Base-by-base conservation (phyloP, 305 asterid species). In the Solanum hybrid region DNA sequence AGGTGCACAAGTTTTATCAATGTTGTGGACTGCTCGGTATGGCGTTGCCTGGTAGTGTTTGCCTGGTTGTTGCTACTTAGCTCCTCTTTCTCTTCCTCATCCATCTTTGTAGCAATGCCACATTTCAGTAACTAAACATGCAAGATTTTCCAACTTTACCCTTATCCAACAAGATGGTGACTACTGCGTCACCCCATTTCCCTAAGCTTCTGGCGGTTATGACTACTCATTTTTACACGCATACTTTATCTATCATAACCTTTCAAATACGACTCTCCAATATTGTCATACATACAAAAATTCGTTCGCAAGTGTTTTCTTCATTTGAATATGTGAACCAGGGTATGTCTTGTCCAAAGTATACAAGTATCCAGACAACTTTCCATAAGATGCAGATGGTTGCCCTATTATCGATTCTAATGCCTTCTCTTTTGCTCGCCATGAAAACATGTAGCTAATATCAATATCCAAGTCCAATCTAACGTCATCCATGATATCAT, bases 121-220 rank as follows among this genome's bases (percentile, higher is more conserved):
- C 88, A 69, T 40, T 74, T 81, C 85, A 84, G 0, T 14, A 73
- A 26, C 13, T 3, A 78, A 12, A 28, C 76, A n/a, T 40, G 85
- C 88, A 90, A 71, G 22, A 2, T 20, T 29, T 84, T 31, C 40
- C 42, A 46, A 84, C 29, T 51, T 51, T 51, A 84, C 76, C 42
- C 42, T 11, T 46, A 51, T 31, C 31, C 74, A 74, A 79, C 77
- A 77, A 20, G 86, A 87, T 69, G 73, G 18, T 46, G 90, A 90
- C 86, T 26, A 88, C 80, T 80, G 89, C 26, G 24, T n/a, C 80
- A 79, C 57, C 84, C 76, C 88, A 69, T 8, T 76, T 87, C 8
- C 88, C 91, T 14, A 87, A 78, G 85, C 88, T 87, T 73, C 76
- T 42, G 89, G 46, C 1, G 31, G 75, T 84, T 84, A 84, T 51